Conservation (phyloP, 805 yeast species). For the Pichia phayaonensis region DNA sequence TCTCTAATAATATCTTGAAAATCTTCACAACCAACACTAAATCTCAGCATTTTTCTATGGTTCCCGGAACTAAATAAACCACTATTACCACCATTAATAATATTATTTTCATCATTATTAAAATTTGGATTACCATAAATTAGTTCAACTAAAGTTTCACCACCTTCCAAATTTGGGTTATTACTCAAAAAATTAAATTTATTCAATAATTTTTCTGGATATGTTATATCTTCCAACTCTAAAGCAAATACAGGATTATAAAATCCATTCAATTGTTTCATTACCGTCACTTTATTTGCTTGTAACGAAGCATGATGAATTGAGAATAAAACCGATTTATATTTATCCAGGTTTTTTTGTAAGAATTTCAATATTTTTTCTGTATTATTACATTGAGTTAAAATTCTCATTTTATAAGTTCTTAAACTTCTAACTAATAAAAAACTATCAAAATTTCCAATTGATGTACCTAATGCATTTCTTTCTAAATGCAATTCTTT, state of each 20-base stretch:
- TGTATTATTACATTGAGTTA: constrained; percentile 39
- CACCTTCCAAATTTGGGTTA: constrained; percentile 39
- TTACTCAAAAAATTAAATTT: constrained; percentile 42
- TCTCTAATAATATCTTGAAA: constrained; percentile 43
- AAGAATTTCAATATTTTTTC: constrained; percentile 35
- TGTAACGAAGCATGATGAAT: constrained; percentile 43
- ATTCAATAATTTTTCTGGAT: constrained; percentile 35
- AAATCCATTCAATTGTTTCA: constrained; percentile 34
- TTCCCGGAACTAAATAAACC: background rate
- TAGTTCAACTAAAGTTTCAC: constrained; percentile 47
- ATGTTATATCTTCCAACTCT: constrained; percentile 27
- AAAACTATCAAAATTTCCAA: constrained; percentile 44
- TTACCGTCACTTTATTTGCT: constrained; percentile 29
- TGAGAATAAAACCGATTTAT: constrained; percentile 28
- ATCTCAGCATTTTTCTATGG: constrained; percentile 31
- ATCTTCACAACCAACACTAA: constrained; percentile 50
- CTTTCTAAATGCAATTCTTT: constrained; percentile 33
- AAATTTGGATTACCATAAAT: constrained; percentile 30
- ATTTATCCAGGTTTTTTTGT: constrained; percentile 26
- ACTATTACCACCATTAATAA: background rate
- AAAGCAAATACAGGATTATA: constrained; percentile 44
- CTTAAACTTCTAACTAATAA: constrained; percentile 41
- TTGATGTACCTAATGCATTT: constrained; percentile 40
- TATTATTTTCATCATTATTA: constrained; percentile 1
- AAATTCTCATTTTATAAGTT: constrained; percentile 43